Evolutionary conservation across 441 rosid genomes (phyloP).

Genomic region (Pelargonium fulgidum): DNA sequence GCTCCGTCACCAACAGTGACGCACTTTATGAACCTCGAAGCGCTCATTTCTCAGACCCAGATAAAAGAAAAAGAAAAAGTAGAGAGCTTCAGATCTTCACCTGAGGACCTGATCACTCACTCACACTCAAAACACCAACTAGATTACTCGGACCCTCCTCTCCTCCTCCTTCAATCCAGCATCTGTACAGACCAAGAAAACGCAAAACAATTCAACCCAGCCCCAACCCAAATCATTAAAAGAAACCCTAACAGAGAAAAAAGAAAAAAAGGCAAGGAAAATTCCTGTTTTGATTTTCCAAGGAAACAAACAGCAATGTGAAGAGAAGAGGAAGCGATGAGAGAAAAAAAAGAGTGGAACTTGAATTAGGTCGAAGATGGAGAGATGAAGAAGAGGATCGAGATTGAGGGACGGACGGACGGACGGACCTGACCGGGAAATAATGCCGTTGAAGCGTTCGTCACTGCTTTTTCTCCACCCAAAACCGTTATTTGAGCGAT

Average conservation of each 20-base stretch:
- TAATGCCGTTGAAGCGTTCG: slow-evolving; percentile 2
- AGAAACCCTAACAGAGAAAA: background rate
- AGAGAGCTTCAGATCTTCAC: slow-evolving; percentile 8
- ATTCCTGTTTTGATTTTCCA: background rate
- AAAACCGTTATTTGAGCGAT: slow-evolving; percentile 3
- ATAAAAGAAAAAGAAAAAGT: background rate
- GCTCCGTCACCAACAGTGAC: slow-evolving; percentile 8
- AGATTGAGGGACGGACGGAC: too few relatives aligned
- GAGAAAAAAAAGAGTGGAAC: background rate
- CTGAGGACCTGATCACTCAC: slow-evolving; percentile 11
- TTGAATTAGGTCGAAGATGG: slow-evolving; percentile 4
- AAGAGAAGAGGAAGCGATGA: background rate
- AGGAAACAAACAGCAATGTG: background rate
- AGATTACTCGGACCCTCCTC: background rate
- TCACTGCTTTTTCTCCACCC: background rate
- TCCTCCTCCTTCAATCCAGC: background rate
- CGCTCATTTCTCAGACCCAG: slow-evolving; percentile 5
- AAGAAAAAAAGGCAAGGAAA: background rate
- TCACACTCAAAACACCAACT: background rate
- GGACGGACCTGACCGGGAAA: background rate
- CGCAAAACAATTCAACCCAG: background rate
- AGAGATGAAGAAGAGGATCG: background rate
- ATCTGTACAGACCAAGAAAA: background rate
- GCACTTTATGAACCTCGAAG: slow-evolving; percentile 6
- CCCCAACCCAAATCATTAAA: slow-evolving; percentile 2